Percentiles rank a stretch among this genome's conserved stretches.
Conservation (phyloP, 2,329 filamentous ascomycete species). For the Cladophialophora psammophila region DNA sequence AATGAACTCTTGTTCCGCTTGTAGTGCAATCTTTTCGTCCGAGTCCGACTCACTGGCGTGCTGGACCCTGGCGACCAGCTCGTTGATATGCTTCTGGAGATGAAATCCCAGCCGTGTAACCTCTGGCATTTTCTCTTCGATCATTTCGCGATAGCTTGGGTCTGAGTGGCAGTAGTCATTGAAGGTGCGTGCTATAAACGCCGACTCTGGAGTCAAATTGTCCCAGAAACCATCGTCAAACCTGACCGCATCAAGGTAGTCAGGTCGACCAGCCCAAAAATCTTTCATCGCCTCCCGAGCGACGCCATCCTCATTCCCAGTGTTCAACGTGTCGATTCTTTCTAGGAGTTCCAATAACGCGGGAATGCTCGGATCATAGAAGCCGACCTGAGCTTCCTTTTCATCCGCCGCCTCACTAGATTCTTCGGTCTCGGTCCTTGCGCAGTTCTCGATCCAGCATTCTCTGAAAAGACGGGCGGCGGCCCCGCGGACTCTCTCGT, state of each 20-base stretch:
- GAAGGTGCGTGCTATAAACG: slow-evolving; percentile 90
- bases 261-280: slow-evolving; percentile 90
- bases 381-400: slow-evolving; percentile 56
- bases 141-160: slow-evolving; percentile 74
- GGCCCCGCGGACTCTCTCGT: slow-evolving; percentile 92
- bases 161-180: slow-evolving; percentile 90
- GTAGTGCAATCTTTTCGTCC: slow-evolving; percentile 70
- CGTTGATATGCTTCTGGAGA: slow-evolving; percentile 78
- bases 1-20: slow-evolving; percentile 90
- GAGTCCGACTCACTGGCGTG: slow-evolving; percentile 63
- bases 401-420: slow-evolving; percentile 47
- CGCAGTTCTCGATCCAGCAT: slow-evolving; percentile 97
- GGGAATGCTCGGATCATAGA: slow-evolving; percentile 71
- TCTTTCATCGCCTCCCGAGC: slow-evolving; percentile 92
- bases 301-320: slow-evolving; percentile 86
- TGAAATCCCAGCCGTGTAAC: slow-evolving; percentile 90
- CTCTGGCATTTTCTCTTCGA: slow-evolving; percentile 94
- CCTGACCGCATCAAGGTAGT: slow-evolving; percentile 55
- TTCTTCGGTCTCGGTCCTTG: slow-evolving; percentile 56
- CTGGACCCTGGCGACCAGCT: slow-evolving; percentile 47
- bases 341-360: slow-evolving; percentile 89
- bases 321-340: slow-evolving; percentile 90
- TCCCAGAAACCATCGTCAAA: slow-evolving; percentile 58
- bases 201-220: slow-evolving; percentile 73
- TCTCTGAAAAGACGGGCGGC: slow-evolving; percentile 89